Evolutionary conservation across 768 basidiomycete genomes (phyloP).

Genomic region (Lentinus brumalis): DNA sequence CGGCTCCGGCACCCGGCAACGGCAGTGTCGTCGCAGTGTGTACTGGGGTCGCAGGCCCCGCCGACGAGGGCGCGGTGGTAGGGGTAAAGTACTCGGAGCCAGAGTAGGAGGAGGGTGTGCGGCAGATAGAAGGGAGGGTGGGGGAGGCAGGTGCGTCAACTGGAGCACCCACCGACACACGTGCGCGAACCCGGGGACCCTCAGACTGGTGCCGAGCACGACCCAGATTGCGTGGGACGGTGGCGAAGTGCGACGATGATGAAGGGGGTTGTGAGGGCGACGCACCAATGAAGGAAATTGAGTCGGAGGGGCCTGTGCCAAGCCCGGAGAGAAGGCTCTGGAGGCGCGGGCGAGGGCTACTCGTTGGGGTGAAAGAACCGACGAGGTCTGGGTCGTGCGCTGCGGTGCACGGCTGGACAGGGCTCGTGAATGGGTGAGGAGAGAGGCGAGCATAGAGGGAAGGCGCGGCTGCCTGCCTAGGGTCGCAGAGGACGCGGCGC

Average conservation of each 20-base stretch:
- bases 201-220: conserved; percentile 5
- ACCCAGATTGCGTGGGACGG: background rate
- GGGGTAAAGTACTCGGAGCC: conserved; percentile 31
- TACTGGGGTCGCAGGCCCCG: conserved; percentile 30
- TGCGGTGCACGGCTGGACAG: conserved; percentile 18
- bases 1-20: background rate
- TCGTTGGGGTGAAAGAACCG: conserved; percentile 30
- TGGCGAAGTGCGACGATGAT: background rate
- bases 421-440: conserved; percentile 13
- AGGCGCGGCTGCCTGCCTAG: conserved; percentile 3
- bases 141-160: conserved; percentile 18
- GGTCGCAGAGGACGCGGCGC: conserved; percentile 15
- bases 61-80: conserved; percentile 27
- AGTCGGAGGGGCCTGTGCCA: background rate
- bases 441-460: conserved; percentile 18
- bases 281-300: background rate
- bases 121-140: conserved; percentile 31
- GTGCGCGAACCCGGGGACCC: background rate
- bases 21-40: conserved; percentile 18
- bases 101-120: conserved; percentile 30
- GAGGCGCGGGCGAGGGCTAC: conserved; percentile 24
- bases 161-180: background rate
- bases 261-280: background rate
- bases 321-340: conserved; percentile 17
- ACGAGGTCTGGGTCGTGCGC: conserved; percentile 22